Base-by-base conservation (phyloP, 148 eudicot genomes). In the Polygonum maritimum region DNA sequence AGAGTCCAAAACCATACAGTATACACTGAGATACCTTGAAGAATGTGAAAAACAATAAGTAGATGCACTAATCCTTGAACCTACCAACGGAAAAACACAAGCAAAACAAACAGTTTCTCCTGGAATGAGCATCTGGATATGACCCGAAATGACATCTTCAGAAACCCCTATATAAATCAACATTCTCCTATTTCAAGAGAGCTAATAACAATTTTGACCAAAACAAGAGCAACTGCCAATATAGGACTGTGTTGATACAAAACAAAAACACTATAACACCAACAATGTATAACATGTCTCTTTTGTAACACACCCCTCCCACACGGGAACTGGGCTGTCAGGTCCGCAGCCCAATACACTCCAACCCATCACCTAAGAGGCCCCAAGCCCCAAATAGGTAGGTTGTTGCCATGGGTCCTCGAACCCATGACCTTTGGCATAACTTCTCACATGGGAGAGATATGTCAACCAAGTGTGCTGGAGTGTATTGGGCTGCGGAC, bases 91-190 rank as follows among this genome's bases (percentile, higher is more conserved):
- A 14, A 97, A 97, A 36, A 87, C 98, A 83, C 98, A 94, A 74
- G 98, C 98, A 85, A 94, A 94, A 81, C 98, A 94, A 47, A 97
- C 98, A 21, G 97, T 91, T 89, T 90, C 98, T 81, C 98, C 98
- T 48, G 98, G 98, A 81, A 94, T 84, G 69, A 94, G 85, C 84
- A 94, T 83, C 76, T 94, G 98, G 83, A 94, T 91, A 81, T 94
- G 98, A 78, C 98, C 98, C 72, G 98, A 94, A 76, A 94, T 97
- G 54, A 97, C 98, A 90, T 94, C 94, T 84, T 94, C 98, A 36
- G 98, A 94, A 35, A 94, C 98, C 80, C 98, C 98, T 94, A 86
- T 41, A 78, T 65, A 82, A 54, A 31, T 19, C 41, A 33, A 65
- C 36, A 65, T 63, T 63, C 71, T 65, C 10, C 19, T 65, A 65